Conservation (phyloP, 2,329 filamentous ascomycete species). For the Aspergillus pseudoterreus region DNA sequence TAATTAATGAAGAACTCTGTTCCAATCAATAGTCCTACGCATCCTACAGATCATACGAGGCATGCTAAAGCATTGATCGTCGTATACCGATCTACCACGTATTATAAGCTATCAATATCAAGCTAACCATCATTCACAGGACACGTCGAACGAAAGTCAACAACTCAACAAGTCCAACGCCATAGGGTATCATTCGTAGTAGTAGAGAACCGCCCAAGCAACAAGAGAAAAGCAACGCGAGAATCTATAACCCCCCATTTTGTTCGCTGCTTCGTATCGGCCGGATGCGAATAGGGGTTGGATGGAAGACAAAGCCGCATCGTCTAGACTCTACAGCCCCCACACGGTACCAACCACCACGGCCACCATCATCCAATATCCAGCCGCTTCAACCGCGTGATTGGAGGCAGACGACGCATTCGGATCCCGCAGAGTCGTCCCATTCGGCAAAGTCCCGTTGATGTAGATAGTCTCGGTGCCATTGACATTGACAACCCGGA, state of each 20-base stretch:
- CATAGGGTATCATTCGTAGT: not conserved
- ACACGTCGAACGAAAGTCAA: too few species aligned
- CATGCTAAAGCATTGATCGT: too few species aligned
- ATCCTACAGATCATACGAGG: too few species aligned
- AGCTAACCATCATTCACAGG: too few species aligned
- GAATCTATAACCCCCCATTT: too few species aligned
- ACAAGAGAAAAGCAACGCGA: not conserved
- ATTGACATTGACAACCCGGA: conserved; percentile 39
- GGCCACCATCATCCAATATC: conserved; percentile 41
- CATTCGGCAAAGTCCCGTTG: conserved; percentile 46
- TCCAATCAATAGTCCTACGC: too few species aligned
- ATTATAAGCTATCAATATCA: not conserved
- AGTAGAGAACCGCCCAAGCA: not conserved
- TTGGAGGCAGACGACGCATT: conserved; percentile 15
- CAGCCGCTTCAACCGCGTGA: conserved; percentile 29
- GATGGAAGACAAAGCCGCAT: too few species aligned
- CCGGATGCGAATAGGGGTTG: too few species aligned
- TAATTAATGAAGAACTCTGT: too few species aligned
- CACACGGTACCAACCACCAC: conserved; percentile 34
- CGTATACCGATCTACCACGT: too few species aligned
- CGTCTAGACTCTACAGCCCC: conserved; percentile 16
- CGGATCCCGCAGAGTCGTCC: conserved; percentile 38
- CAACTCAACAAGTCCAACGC: not conserved
- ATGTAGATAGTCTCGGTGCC: conserved; percentile 44
- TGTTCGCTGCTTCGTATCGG: too few species aligned